Base-by-base conservation (phyloP, 2,329 filamentous ascomycete species). In the Claviceps quebecensis region DNA sequence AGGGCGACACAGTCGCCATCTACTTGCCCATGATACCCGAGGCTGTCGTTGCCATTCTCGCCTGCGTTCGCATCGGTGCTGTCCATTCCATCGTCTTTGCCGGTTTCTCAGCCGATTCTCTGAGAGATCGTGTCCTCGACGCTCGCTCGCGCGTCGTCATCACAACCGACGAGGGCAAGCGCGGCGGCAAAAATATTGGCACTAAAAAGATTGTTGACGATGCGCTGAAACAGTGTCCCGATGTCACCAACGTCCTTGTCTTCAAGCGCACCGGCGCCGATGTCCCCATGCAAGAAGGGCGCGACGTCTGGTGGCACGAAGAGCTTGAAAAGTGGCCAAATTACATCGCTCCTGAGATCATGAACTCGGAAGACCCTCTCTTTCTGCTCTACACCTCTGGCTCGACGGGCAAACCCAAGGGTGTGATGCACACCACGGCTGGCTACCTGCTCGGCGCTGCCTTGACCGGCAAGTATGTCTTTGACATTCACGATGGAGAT, bases 201-300 rank as follows among this genome's bases (percentile, higher is more conserved):
- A 97, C 91, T 62, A 97, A 98, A 82, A 95, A 95, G 76, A 97
- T 98, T 65, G 93, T 97, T 59, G 93, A 98, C 64, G 93, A 97
- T 65, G 91, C 91, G 39, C 78, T 98, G 55, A 95, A 93, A 76
- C 88, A 95, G 71, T 97, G 91, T 71, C 91, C 91, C 17, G 84
- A 87, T 60, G 86, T 98, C 57, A 80, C 76, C 43, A 81, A 86
- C 68, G 87, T 87, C 60, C 76, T 98, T 40, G 93, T 98, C 52
- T 97, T 84, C 77, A 91, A 95, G 79, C 86, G 93, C 61, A 98
- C 93, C 39, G 91, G 91, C 49, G 84, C 89, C 47, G 89, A 96
- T 50, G 83, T 97, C 19, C 90, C 91, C 57, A 91, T 86, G 86
- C 95, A 88, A 49, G 71, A 80, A 59, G 89, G 88, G 58, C 83